phyloP scores from a whole-genome alignment of 2,329 filamentous ascomycete species.

The Aspergillus spinulosporus region DNA sequence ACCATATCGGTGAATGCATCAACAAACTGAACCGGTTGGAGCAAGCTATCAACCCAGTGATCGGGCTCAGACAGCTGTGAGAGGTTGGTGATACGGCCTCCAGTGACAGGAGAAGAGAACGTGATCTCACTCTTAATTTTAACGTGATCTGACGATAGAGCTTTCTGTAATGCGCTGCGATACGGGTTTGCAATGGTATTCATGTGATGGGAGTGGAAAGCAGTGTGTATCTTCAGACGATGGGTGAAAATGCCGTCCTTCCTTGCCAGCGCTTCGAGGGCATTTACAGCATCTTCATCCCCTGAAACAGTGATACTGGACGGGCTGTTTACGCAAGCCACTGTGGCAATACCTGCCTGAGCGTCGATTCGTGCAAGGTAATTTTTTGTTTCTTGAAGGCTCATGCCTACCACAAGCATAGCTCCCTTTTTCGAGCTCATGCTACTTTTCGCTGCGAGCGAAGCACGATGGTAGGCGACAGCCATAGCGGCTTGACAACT shows the following conservation, averaged over 20 bases:
- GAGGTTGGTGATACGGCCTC: background rate
- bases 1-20: background rate
- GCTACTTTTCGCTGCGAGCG: background rate
- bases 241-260: background rate
- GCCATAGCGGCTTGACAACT: slow-evolving; percentile 14
- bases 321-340: slow-evolving; percentile 9
- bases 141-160: background rate
- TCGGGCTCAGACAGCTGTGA: background rate
- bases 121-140: background rate
- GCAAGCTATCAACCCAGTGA: background rate
- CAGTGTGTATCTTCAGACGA: background rate
- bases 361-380: background rate
- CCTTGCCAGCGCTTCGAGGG: background rate
- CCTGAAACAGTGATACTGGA: slow-evolving; percentile 2
- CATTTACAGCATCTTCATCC: background rate
- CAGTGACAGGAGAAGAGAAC: background rate
- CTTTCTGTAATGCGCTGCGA: background rate
- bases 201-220: slow-evolving; percentile 10
- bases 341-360: background rate
- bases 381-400: background rate
- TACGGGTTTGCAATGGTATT: background rate
- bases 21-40: background rate
- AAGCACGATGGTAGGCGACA: slow-evolving; percentile 13
- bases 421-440: background rate
- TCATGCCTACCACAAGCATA: slow-evolving; percentile 1